Evolutionary conservation across 495 filamentous ascomycete species (phyloP), one percentile per base, ranked within the genome.

Genomic region (Staphylotrichum tortipilum): DNA sequence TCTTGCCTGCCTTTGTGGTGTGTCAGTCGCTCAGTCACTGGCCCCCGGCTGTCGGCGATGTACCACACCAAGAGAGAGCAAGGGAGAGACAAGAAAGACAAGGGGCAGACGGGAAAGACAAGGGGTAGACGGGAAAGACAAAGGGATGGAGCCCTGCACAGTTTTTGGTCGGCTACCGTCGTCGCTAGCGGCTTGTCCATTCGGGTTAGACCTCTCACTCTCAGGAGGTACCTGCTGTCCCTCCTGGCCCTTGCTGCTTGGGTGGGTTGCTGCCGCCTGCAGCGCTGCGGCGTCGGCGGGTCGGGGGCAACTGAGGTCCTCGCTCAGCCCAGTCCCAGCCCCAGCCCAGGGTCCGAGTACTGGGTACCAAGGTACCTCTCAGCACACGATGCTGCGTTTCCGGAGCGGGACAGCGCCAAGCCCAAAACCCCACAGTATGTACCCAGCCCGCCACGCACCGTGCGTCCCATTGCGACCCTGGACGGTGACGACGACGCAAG

Each of bases 261-360:
- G 31, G 47, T 21, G 36, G 36, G 31, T n/a, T n/a, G n/a, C 26
- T 37, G 39, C 17, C 17, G 31, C 29, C 15, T 55, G 52, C 52
- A 50, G 41, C 15, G 38, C 41, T 55, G 52, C 52, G 52, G 52
- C 52, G 46, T 50, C 47, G 52, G 52, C 39, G 37, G 39, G 33
- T 31, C 35, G 28, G 14, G 45, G n/a, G n/a, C n/a, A n/a, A n/a
- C n/a, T n/a, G n/a, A n/a, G n/a, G n/a, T n/a, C n/a, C n/a, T n/a
- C n/a, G n/a, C n/a, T n/a, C n/a, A n/a, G n/a, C n/a, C n/a, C n/a
- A n/a, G n/a, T n/a, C n/a, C n/a, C 29, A 35, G 36, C 9, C 15
- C 11, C 24, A 28, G 26, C 26, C 1, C 26, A 28, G 26, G 26
- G 10, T n/a, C n/a, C n/a, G 26, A 33, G 42, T 45, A 40, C 42